Evolutionary conservation across 2,329 filamentous ascomycete species (phyloP), one percentile per base, ranked within the genome.

Genomic region (Fusarium penzigii): DNA sequence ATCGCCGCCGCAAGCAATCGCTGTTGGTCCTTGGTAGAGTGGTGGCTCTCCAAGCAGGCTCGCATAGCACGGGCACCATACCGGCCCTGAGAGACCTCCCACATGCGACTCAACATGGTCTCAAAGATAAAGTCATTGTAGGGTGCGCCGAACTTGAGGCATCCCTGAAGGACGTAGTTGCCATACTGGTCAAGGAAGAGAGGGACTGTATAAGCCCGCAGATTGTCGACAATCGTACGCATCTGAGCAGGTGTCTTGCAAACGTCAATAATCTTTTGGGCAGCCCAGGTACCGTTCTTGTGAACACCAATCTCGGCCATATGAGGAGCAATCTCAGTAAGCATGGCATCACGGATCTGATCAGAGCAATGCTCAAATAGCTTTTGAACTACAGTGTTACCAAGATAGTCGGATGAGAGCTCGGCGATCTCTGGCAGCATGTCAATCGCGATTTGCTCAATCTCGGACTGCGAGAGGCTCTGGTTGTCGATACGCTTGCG

Each of bases 371-470:
- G 91, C 72, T 99, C 93, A 68, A 99, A 99, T 42, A 99, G 79
- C 75, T 99, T 99, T 75, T 99, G 94, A 16, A 99, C 93, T n/a
- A 99, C 94, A 0, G 94, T 99, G 75, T 99, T 99, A 63, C 94
- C 94, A 32, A 99, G 83, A 66, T 99, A 99, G 72, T 99, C 94
- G 0, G 93, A 96, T 3, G 94, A 83, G 20, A 99, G 79, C 72
- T 99, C 94, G 5, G 92, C 91, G 68, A 99, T 94, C 71, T 99
- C 94, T 10, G 93, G 91, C 14, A 99, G 83, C 94, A 99, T 99
- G 57, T 90, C 90, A 55, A 90, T 80, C 39, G 94, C 94, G 57
- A 94, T 95, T 58, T 86, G 88, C 72, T 99, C 94, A 62, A 97
- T 95, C 71, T 99, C 94, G 16, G 87, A 79, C 55, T 89, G 83